phyloP scores from a whole-genome alignment of 2,329 filamentous ascomycete species.

The Juglanconis juglandina region DNA sequence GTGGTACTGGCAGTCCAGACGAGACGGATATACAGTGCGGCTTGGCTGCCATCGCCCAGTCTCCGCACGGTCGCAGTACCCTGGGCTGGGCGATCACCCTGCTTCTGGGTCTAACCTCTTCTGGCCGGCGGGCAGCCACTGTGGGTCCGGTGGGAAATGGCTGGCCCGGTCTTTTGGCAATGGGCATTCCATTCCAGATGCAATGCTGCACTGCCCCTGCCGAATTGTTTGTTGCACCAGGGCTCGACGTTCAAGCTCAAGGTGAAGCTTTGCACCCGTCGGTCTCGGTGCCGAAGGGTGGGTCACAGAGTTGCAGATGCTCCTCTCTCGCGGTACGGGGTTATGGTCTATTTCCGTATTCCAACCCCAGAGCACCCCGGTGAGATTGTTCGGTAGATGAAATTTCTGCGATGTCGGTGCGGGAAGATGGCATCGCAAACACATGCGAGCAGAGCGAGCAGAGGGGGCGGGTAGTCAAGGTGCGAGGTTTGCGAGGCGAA shows the following conservation, averaged over 20 bases:
- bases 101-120: constrained; percentile 13
- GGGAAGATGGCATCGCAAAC: background rate
- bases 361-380: too few species aligned
- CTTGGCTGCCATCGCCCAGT: too few species aligned
- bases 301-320: background rate
- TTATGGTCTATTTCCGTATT: too few species aligned
- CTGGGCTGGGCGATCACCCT: constrained; percentile 9
- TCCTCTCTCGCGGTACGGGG: too few species aligned
- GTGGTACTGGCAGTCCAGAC: background rate
- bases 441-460: background rate
- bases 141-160: constrained; percentile 12
- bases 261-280: constrained; percentile 2
- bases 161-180: constrained; percentile 14
- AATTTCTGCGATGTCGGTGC: too few species aligned
- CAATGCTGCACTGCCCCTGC: constrained; percentile 6
- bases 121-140: constrained; percentile 6
- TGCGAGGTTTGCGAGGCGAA: constrained; percentile 1
- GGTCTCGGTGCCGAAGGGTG: constrained; percentile 9
- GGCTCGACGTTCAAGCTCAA: constrained; percentile 2
- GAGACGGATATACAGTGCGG: background rate
- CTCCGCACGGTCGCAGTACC: constrained; percentile 6
- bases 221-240: constrained; percentile 9
- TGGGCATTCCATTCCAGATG: constrained; percentile 9
- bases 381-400: too few species aligned
- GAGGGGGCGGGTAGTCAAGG: background rate